Evolutionary conservation across 2,329 filamentous ascomycete genomes (phyloP), one percentile per base, ranked within the genome.

Genomic region (Phaeosphaeria sp.): DNA sequence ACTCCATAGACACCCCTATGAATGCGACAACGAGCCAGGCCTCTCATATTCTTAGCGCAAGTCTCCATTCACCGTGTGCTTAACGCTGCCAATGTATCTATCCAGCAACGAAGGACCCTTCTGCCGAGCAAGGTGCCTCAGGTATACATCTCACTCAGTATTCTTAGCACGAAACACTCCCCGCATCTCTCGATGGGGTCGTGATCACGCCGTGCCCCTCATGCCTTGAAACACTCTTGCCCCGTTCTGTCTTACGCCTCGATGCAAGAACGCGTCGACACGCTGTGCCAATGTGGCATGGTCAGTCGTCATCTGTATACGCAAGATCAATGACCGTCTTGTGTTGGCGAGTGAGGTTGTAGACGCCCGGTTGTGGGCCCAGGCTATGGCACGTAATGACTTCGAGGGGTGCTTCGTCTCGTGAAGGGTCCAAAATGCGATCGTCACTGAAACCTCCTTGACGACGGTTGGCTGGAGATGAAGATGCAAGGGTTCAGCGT

Each of bases 91-190:
- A 36, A 36, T 13, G 13, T 15, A 36, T 36, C 11, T 36, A 13
- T 13, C 21, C 21, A 15, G 21, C 21, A 13, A 6, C 43, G 11
- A 22, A 13, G 23, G 21, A 23, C 21, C 13, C 20, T 21, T 44
- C 50, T 43, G 10, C 22, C 11, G 15, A 43, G n/a, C 2, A 9
- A n/a, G 23, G 21, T 17, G 25, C 20, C 42, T 56, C 62, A 64
- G 56, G 59, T 59, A 64, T 55, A 59, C 33, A 27, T n/a, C 44
- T 60, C 39, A 64, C 30, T 15, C 9, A 36, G 30, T 36, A 36
- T 60, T 65, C 62, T 65, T 65, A 63, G 62, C 52, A 36, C 30
- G 30, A 36, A 36, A 36, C 30, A 36, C 30, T 36, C 30, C 30
- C 30, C 30, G 11, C 30, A 36, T 36, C 11, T 36, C 7, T 36